Percentiles rank a stretch among this genome's conserved stretches.
These are phyloP conservation scores for Peronospora farinosa DNA, from an alignment of 352 stramenopile species.

Conservation along the genomic window DNA sequence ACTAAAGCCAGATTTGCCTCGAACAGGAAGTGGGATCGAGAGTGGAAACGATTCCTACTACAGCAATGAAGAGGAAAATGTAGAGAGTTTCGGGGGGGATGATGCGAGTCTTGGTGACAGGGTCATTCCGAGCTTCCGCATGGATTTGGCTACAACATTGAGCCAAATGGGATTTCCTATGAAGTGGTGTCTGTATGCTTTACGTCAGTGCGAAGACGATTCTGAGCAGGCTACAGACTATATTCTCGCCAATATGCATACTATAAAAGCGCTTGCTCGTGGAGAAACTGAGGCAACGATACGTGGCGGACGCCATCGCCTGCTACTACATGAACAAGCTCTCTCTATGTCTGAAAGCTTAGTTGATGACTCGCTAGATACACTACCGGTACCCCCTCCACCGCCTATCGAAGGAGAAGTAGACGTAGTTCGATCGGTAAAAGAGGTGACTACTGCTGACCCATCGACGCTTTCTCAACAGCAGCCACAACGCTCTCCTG, in stretches of 20 bases:
- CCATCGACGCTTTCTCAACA: slow-evolving; percentile 24
- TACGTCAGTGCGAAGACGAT: slow-evolving; percentile 80
- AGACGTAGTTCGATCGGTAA: slow-evolving; percentile 41
- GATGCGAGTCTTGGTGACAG: slow-evolving; percentile 28
- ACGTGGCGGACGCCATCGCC: slow-evolving; percentile 46
- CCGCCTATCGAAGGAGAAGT: slow-evolving; percentile 21
- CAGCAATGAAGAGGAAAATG: slow-evolving; percentile 77
- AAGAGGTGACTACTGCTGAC: slow-evolving; percentile 37
- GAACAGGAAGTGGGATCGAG: slow-evolving; percentile 28
- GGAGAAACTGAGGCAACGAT: slow-evolving; percentile 56
- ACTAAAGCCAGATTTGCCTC: slow-evolving; percentile 24
- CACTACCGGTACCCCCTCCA: slow-evolving; percentile 14
- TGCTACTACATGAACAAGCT: slow-evolving; percentile 33
- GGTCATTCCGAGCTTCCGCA: slow-evolving; percentile 75
- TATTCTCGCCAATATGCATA: slow-evolving; percentile 80
- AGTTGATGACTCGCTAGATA: slow-evolving; percentile 12
- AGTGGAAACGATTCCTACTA: slow-evolving; percentile 71
- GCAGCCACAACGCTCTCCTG: slow-evolving; percentile 16
- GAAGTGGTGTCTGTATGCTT: slow-evolving; percentile 82
- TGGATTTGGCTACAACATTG: slow-evolving; percentile 70
- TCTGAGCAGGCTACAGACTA: slow-evolving; percentile 75
- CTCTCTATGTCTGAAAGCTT: slow-evolving; percentile 18
- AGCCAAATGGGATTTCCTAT: slow-evolving; percentile 86
- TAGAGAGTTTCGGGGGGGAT: slow-evolving; percentile 19
- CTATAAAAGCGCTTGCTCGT: slow-evolving; percentile 69